Percentiles rank a stretch among this genome's conserved stretches.
phyloP scores from a whole-genome alignment of 768 basidiomycete species.

The Serendipita vermifera region DNA sequence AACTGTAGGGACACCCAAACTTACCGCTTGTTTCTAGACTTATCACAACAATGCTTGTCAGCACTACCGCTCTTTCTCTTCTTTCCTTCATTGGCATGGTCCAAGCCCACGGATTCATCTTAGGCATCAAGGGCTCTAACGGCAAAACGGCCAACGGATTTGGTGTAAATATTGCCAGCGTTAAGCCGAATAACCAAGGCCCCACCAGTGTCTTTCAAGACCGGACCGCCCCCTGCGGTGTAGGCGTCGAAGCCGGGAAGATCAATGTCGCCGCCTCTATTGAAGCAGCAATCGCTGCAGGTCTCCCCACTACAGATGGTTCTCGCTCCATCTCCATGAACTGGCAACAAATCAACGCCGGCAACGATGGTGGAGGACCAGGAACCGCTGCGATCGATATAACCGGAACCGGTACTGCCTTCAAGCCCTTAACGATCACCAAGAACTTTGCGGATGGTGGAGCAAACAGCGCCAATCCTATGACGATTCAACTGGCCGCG shows the following conservation, averaged over 20 bases:
- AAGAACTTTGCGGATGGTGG: constrained; percentile 4
- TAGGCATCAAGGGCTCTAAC: neutral
- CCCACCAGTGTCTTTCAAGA: neutral
- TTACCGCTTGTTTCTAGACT: no score
- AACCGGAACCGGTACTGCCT: neutral
- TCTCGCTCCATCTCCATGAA: neutral
- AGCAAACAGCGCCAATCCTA: neutral
- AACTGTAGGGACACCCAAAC: no score
- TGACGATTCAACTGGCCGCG: neutral
- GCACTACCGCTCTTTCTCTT: neutral
- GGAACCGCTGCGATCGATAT: neutral
- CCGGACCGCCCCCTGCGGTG: neutral
- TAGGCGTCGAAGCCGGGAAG: neutral
- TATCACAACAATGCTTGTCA: neutral
- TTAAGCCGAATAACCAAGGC: neutral
- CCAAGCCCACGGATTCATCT: neutral
- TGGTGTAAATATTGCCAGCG: neutral
- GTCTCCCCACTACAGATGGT: neutral
- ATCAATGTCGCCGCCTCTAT: neutral
- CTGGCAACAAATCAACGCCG: neutral
- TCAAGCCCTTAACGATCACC: neutral
- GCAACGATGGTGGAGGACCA: neutral
- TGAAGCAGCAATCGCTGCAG: neutral
- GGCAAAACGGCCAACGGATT: constrained; percentile 7
- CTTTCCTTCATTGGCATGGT: neutral